Base-by-base conservation (phyloP, 768 basidiomycete species). In the Pulveroboletus frians region DNA sequence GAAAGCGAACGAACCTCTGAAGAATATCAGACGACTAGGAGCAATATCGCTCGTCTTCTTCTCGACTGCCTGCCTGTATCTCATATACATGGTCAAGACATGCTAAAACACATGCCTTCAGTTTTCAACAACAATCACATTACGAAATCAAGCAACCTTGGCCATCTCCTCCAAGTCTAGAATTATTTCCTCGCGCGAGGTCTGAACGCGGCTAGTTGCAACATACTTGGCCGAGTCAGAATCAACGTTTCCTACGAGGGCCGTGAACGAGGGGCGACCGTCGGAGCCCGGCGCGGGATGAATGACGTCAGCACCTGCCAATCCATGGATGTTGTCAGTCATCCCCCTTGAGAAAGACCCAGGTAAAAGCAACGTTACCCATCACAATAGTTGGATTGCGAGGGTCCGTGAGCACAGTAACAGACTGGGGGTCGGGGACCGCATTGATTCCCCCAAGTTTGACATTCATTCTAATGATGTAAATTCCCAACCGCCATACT, bases 371-470 rank as follows among this genome's bases (percentile, higher is more conserved):
- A 51, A 42, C 47, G n/a, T 47, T 69, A 76, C 88, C 89, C 77
- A 91, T 83, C 43, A 92, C 79, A 7, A 92, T 79, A 1, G 88
- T 88, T 2, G 88, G 89, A 57, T 82, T 79, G 26, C 77, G 73
- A 1, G 82, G 78, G 58, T 92, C 88, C 0, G 81, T 79, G 9
- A 92, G 70, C 8, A 79, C 75, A 0, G 77, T 72, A 2, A 86
- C 83, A 0, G 83, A 83, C 11, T 75, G 70, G 0, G 84, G 76
- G 43, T 88, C 84, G 0, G 88, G 88, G 27, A 92, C 73, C 2
- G 80, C 78, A 61, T 92, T 92, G 62, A 90, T 85, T 1, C 89
- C 89, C 13, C 88, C 89, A 0, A 91, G 73, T 63, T 92, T 91
- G 17, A 88, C 88, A 52, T 91, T 91, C 56, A 91, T 75, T 63